Evolutionary conservation across 1,284 basidiomycete genomes (phyloP), one percentile per base, ranked within the genome.

Genomic region (Ceratobasidium sp.): DNA sequence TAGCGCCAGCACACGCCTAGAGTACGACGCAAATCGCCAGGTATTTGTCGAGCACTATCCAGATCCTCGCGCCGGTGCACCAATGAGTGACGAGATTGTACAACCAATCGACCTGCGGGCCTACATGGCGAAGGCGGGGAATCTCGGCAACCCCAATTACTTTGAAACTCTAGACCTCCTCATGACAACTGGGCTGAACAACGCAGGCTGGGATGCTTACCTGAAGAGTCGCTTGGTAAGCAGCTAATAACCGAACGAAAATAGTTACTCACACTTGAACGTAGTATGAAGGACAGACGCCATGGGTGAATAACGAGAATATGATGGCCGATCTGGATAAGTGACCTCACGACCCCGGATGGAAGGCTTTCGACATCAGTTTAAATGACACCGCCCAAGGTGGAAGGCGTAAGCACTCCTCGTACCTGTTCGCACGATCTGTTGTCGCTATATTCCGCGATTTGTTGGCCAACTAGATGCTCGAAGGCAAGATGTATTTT

Each of bases 401-500:
- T 11, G 29, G 25, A 15, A 2, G 13, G n/a, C 34, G 34, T 0
- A 37, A 43, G 25, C 66, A 54, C 8, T 19, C 17, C 19, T 56
- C 52, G 22, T 71, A 71, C 56, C 69, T 71, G 3, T 70, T 61
- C 46, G 46, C 15, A 15, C 69, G 69, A 15, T 44, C 56, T 11
- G 43, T 71, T n/a, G 29, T 71, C 5, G 69, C 56, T 25, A 32
- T 43, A 1, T 43, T 49, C 22, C 51, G 40, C 8, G 69, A 61
- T 13, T 61, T 79, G 3, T 6, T 79, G 19, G 69, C 70, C 8
- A 76, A 79, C 29, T 59, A 67, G 15, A 46, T 25, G 6, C 77
- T 79, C 43, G 32, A 57, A 5, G 56, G 76, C 13, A 1, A 62
- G 8, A 44, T 79, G 32, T 22, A 62, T 2, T 79, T 70, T 64